Percentiles rank a stretch among this genome's conserved stretches.
These are phyloP conservation scores for Coffea humblotiana DNA, from an alignment of 305 asterid genomes.

Conservation along the genomic window DNA sequence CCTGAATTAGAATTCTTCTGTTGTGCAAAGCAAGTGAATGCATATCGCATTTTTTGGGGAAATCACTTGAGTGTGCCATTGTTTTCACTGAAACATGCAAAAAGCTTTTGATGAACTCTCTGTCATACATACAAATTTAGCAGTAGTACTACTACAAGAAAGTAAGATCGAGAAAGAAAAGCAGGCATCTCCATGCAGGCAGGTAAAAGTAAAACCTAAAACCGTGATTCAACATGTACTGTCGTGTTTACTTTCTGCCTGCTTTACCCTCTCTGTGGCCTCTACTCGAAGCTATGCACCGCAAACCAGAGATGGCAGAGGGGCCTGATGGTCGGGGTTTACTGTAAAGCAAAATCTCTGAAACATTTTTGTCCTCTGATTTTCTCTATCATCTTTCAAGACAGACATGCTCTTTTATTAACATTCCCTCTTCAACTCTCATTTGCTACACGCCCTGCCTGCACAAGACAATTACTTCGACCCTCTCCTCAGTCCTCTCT, in stretches of 20 bases:
- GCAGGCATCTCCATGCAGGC: slow-evolving; percentile 11
- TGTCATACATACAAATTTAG: neutral
- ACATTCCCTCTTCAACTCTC: slow-evolving; percentile 12
- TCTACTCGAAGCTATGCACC: neutral
- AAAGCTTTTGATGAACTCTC: slow-evolving; percentile 1
- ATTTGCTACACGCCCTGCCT: neutral
- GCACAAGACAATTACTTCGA: neutral
- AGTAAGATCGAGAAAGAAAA: neutral
- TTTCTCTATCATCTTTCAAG: slow-evolving; percentile 35
- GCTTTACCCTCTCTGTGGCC: neutral
- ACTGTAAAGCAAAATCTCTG: slow-evolving; percentile 50
- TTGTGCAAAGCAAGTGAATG: neutral
- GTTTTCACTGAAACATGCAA: slow-evolving; percentile 12
- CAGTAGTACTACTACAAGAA: neutral
- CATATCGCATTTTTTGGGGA: neutral
- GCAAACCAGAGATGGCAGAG: neutral
- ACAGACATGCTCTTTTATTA: slow-evolving; percentile 37
- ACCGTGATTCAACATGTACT: neutral
- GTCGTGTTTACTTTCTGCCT: neutral
- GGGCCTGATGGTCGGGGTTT: slow-evolving; percentile 4
- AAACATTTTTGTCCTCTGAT: slow-evolving; percentile 29
- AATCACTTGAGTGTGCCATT: neutral
- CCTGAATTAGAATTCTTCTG: too few relatives aligned
- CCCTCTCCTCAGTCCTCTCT: neutral
- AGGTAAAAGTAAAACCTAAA: neutral